These are phyloP conservation scores for Biancaea sappan DNA, from an alignment of 306 rosid genomes.

Conservation along the genomic window DNA sequence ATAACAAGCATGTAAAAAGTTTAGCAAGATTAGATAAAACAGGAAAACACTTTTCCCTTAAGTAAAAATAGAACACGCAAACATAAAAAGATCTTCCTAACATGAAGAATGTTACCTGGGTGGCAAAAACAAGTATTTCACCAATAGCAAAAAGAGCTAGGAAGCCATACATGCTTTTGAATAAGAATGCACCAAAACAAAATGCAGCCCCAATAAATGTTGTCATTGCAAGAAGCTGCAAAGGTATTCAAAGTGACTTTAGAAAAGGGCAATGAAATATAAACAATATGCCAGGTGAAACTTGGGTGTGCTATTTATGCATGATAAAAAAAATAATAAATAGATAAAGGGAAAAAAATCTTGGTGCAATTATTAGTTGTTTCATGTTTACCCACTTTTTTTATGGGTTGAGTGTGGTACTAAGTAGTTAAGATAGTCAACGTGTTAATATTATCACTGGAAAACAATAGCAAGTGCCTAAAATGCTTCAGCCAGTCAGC, in stretches of 20 bases:
- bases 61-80: conserved; percentile 10
- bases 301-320: neutral
- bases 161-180: conserved; percentile 69
- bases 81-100: neutral
- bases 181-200: conserved; percentile 77
- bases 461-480: neutral
- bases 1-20: conserved; percentile 20
- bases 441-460: neutral
- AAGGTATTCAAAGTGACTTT: conserved; percentile 19
- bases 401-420: too few relatives aligned
- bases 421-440: too few relatives aligned
- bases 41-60: neutral
- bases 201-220: conserved; percentile 69
- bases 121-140: conserved; percentile 79
- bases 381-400: too few relatives aligned
- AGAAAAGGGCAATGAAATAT: conserved; percentile 23
- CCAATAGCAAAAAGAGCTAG: conserved; percentile 75
- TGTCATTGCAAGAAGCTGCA: conserved; percentile 74
- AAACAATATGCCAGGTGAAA: conserved; percentile 15
- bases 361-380: neutral
- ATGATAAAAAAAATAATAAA: neutral
- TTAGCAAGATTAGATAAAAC: neutral
- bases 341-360: neutral
- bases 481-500: too few relatives aligned
- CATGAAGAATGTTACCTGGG: conserved; percentile 62